Base-by-base conservation (phyloP, 2,329 filamentous ascomycete species). In the Mollisiaceae sp. region DNA sequence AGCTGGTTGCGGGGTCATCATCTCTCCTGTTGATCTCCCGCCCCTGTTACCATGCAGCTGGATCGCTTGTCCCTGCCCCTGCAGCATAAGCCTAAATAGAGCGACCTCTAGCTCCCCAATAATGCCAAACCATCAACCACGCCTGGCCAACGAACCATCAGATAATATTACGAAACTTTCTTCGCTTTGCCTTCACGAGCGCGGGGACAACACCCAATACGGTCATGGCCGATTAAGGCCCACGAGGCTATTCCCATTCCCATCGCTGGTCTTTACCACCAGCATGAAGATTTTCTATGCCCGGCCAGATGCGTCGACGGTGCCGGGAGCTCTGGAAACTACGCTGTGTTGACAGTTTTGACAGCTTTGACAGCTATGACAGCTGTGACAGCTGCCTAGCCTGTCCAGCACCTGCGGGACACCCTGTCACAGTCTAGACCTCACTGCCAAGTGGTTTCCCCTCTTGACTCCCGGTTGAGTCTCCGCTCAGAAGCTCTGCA, bases 21-120 rank as follows among this genome's bases (percentile, higher is more conserved):
- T 5, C 15, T 55, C 27, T 50, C 45, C 45, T 50, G 52, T 18
- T 36, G 52, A 55, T 55, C 52, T 55, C 52, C 52, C 52, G 52
- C 35, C 12, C 11, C 18, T 55, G 24, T 18, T 32, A 14, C 52
- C 24, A 55, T 1, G 8, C 8, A 8, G 14, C 32, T 35, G 52
- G 35, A 27, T 36, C 18, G 52, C 24, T 27, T 27, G 50, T 27
- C 52, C 35, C 18, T 55, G 27, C 24, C 52, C 52, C 35, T 35
- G 52, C 24, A 55, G 50, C n/a, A 15, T 35, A 22, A 55, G 27
- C 52, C 20, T 35, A 55, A 55, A 36, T 55, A 55, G 52, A 55
- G 52, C 24, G 2, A 9, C 2, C 45, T 35, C 18, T 55, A 55
- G 52, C 35, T 8, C 8, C 27, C 20, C 52, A 38, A 55, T 55